phyloP scores from a whole-genome alignment of 345 rosid species.

The Schrenkiella parvula region DNA sequence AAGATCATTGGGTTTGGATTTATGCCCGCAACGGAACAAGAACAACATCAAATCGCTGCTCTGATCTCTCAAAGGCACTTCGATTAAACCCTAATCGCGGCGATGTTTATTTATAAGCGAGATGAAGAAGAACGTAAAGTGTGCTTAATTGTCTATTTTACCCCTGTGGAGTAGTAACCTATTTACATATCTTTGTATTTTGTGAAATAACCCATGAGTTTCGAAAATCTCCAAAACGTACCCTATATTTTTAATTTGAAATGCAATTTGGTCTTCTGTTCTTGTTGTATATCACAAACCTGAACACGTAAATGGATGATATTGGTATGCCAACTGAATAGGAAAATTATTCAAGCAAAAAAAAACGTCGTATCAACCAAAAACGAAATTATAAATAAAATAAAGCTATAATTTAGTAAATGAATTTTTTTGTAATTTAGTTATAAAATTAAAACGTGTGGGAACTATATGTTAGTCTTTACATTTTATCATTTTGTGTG shows the following conservation, averaged over 20 bases:
- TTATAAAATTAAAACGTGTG: too few species aligned
- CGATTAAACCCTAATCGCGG: not conserved
- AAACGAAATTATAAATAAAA: too few species aligned
- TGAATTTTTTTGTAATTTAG: too few species aligned
- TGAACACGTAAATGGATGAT: too few species aligned
- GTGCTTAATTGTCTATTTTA: not conserved
- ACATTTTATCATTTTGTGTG: too few species aligned
- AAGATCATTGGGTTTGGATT: constrained; percentile 2
- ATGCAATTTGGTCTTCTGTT: not conserved
- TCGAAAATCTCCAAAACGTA: not conserved
- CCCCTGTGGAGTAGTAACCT: constrained; percentile 12
- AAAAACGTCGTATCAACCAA: too few species aligned
- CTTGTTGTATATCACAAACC: not conserved
- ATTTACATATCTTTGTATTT: not conserved
- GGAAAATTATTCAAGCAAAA: too few species aligned
- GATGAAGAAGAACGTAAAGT: not conserved
- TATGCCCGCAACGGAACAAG: constrained; percentile 49
- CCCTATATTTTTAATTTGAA: not conserved
- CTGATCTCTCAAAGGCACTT: constrained; percentile 45
- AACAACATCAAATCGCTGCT: constrained; percentile 19
- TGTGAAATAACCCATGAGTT: not conserved
- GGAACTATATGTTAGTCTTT: too few species aligned
- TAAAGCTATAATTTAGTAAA: too few species aligned
- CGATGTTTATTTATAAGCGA: constrained; percentile 24
- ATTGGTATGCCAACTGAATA: too few species aligned